These are phyloP conservation scores for Neurospora sp. DNA, from an alignment of 495 filamentous ascomycete genomes.

Conservation along the genomic window DNA sequence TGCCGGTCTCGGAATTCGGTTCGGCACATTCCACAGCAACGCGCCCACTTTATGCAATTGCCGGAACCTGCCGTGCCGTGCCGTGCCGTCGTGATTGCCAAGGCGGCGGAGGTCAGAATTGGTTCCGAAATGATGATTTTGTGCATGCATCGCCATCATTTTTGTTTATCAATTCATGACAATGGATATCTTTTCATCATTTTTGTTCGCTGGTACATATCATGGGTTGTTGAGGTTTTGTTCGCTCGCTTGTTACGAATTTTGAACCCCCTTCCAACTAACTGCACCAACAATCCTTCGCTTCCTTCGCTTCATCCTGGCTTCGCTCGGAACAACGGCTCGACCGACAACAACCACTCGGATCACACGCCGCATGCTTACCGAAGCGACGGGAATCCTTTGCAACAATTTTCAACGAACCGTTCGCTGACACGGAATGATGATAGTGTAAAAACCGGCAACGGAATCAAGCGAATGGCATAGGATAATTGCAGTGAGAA, in stretches of 20 bases:
- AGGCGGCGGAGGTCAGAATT: neutral
- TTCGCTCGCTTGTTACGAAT: neutral
- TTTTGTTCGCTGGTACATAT: neutral
- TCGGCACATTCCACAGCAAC: neutral
- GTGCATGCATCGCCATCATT: neutral
- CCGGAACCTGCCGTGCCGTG: neutral
- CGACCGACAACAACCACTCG: neutral
- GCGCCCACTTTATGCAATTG: neutral
- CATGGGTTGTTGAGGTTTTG: neutral
- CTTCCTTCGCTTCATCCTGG: neutral
- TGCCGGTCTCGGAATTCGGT: neutral
- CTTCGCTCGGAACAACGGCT: neutral
- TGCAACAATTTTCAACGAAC: neutral
- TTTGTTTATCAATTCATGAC: neutral
- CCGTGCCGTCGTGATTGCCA: neutral
- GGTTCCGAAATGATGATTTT: neutral
- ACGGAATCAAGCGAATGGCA: neutral
- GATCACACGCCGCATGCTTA: neutral
- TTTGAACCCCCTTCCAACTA: neutral
- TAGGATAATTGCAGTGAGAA: no score
- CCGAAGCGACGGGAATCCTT: neutral
- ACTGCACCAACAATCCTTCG: neutral
- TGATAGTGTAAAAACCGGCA: neutral
- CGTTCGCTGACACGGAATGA: neutral
- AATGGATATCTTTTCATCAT: neutral